Base-by-base conservation (phyloP, 2,329 filamentous ascomycete species). In the Sporothrix schenckii region DNA sequence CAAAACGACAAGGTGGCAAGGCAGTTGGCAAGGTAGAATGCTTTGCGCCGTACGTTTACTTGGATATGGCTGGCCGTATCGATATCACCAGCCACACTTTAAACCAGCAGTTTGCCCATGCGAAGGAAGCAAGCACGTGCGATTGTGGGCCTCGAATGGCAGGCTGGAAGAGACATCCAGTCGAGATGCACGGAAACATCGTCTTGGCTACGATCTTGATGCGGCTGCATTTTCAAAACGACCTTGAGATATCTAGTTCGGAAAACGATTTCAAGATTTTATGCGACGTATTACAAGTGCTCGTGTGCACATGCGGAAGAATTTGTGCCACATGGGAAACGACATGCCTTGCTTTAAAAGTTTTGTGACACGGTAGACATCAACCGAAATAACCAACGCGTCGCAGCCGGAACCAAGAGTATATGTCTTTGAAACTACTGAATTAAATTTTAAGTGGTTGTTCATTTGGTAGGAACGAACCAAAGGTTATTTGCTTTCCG, bases 1-100 rank as follows among this genome's bases (percentile, higher is more conserved):
- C 54, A 66, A 66, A 53, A 27, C 30, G n/a, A 30, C 27, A 11
- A 39, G 19, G 7, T 49, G 49, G 19, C 27, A 66, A 49, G 47
- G 21, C 30, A 44, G 30, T 44, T 27, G 50, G 50, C 65, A 54
- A 54, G 41, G 16, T 66, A 27, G 61, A 47, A 66, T 34, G n/a
- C 9, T 9, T 34, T 34, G 1, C 34, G 4, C 34, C 34, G 41
- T 30, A 44, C 34, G 44, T n/a, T 9, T 19, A 52, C 4, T 9
- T 14, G 63, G 19, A 24, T n/a, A 21, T 39, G 58, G 30, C 63
- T 39, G 27, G 30, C 47, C 47, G 21, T 53, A 21, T 39, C 47
- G 30, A 39, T 6, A 49, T 16, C 47, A 39, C 16, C 63, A 11
- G 56, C 34, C 56, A 44, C 53, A 19, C 27, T 49, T 49, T 24